Conservation (phyloP, 2,329 filamentous ascomycete genomes). For the Ilyonectria sp. region DNA sequence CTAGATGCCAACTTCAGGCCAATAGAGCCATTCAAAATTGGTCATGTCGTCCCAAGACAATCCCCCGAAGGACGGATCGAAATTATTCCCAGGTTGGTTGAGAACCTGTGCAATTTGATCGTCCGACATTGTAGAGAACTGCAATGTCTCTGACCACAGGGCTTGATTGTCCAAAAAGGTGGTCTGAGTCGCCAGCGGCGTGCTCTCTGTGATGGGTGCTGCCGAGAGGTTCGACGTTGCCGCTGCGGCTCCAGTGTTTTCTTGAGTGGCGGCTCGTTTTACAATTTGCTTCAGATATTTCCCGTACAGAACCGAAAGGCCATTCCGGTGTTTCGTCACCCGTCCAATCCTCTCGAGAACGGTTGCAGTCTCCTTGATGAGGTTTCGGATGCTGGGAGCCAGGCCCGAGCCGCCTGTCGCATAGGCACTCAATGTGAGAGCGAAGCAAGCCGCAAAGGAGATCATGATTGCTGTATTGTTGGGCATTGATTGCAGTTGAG, state of each 20-base stretch:
- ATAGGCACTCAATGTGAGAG: conserved; percentile 74
- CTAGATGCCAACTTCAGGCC: conserved; percentile 61
- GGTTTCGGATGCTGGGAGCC: conserved; percentile 73
- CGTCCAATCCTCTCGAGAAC: conserved; percentile 79
- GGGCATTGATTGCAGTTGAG: conserved; percentile 80
- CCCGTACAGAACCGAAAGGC: conserved; percentile 70
- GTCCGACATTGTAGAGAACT: conserved; percentile 79
- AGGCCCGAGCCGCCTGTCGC: conserved; percentile 70
- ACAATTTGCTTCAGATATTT: conserved; percentile 63
- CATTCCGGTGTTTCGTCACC: conserved; percentile 76
- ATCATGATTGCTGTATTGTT: conserved; percentile 88
- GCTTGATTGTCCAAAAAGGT: conserved; percentile 49
- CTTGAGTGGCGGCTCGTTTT: conserved; percentile 52
- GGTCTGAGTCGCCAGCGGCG: conserved; percentile 40
- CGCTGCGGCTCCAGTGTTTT: conserved; percentile 33
- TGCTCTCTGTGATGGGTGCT: conserved; percentile 34
- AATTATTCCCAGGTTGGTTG: conserved; percentile 73
- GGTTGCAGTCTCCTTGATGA: conserved; percentile 78
- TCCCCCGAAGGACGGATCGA: conserved; percentile 69
- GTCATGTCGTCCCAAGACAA: conserved; percentile 73
- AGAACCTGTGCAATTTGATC: conserved; percentile 78
- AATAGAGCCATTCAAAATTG: conserved; percentile 71
- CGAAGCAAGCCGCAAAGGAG: conserved; percentile 80
- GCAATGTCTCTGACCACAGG: conserved; percentile 67
- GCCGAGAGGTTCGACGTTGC: conserved; percentile 32